These are phyloP conservation scores for Colletotrichum gigasporum DNA, from an alignment of 2,329 filamentous ascomycete species.

Conservation along the genomic window DNA sequence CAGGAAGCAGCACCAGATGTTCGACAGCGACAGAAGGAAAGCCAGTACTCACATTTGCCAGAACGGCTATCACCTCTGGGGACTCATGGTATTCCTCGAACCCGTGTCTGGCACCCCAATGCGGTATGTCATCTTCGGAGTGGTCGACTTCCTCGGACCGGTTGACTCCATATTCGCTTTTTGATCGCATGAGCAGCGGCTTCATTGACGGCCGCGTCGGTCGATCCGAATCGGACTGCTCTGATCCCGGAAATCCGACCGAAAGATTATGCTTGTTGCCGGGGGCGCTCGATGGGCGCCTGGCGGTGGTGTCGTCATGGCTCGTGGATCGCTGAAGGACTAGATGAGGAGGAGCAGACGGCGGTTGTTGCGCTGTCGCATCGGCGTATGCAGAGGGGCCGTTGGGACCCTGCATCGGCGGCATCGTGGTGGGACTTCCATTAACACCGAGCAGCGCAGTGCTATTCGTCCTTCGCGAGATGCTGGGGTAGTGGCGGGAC, in stretches of 20 bases:
- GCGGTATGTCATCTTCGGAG: slow-evolving; percentile 56
- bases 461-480: slow-evolving; percentile 28
- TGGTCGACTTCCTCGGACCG: slow-evolving; percentile 50
- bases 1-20: slow-evolving; percentile 8
- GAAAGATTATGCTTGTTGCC: slow-evolving; percentile 44
- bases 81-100: slow-evolving; percentile 94
- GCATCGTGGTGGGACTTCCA: slow-evolving; percentile 26
- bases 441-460: slow-evolving; percentile 31
- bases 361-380: slow-evolving; percentile 22
- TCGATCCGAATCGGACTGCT: slow-evolving; percentile 45
- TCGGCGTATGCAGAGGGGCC: slow-evolving; percentile 24
- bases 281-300: slow-evolving; percentile 57
- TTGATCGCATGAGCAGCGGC: slow-evolving; percentile 63
- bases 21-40: slow-evolving; percentile 19
- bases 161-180: slow-evolving; percentile 62
- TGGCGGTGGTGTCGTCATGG: slow-evolving; percentile 36
- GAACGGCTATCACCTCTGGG: slow-evolving; percentile 85
- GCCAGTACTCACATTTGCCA: slow-evolving; percentile 75
- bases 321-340: slow-evolving; percentile 31
- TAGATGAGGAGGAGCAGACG: slow-evolving; percentile 4
- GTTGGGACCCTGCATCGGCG: slow-evolving; percentile 16
- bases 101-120: slow-evolving; percentile 78
- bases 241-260: slow-evolving; percentile 20
- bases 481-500: slow-evolving; percentile 26
- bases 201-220: slow-evolving; percentile 51